These are phyloP conservation scores for Phytomonas serpens DNA, from an alignment of 208 protist species.

Conservation along the genomic window DNA sequence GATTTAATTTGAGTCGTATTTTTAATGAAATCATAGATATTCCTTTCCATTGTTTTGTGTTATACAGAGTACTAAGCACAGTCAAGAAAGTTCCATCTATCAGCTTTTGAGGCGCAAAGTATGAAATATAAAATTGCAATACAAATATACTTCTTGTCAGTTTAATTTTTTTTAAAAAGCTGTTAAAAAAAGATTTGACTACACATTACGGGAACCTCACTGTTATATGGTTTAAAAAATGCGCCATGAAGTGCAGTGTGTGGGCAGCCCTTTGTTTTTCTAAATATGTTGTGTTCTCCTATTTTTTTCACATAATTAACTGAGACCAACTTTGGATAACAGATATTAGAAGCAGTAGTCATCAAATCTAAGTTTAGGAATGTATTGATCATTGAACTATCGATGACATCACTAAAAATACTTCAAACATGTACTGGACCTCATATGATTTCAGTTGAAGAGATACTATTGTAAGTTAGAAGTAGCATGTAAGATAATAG, in stretches of 20 bases:
- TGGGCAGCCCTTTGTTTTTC: not conserved
- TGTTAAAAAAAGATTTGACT: not conserved
- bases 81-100: not conserved
- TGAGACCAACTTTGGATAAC: not conserved
- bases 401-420: not conserved
- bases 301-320: not conserved
- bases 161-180: not conserved
- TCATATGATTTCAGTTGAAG: conserved; percentile 2
- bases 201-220: not conserved
- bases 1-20: not conserved
- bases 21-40: not conserved
- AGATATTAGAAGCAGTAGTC: not conserved
- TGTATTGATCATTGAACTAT: not conserved
- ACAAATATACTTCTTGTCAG: not conserved
- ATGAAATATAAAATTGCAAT: not conserved
- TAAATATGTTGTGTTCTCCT: not conserved
- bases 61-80: not conserved
- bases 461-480: not conserved
- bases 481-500: not conserved
- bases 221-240: not conserved
- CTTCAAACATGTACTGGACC: not conserved
- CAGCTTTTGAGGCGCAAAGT: not conserved
- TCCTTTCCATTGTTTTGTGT: not conserved
- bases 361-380: not conserved
- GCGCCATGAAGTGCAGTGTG: not conserved